Conservation (phyloP, 129 eudicot genomes). For the Daucus carota region DH1_v3.0 NC_030382.2:49294001-49294500, state of each 20-base stretch:
- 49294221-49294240: conserved; percentile 27
- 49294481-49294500: not conserved
- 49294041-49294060: not conserved
- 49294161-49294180: conserved; percentile 15
- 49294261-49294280: conserved; percentile 97
- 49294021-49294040: no score
- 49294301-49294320: conserved; percentile 99
- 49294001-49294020: not conserved
- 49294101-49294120: not conserved
- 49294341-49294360: conserved; percentile 83
- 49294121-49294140: not conserved
- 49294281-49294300: conserved; percentile 84
- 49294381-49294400: conserved; percentile 63
- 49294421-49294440: not conserved
- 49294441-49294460: not conserved
- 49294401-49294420: conserved; percentile 80
- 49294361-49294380: conserved; percentile 55
- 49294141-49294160: conserved; percentile 28
- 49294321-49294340: conserved; percentile 99
- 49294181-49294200: conserved; percentile 90
- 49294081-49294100: not conserved
- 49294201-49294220: conserved; percentile 71
- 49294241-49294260: conserved; percentile 65
- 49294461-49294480: not conserved
- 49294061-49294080: not conserved